phyloP scores from a whole-genome alignment of 352 stramenopile species.

The Chrysophaeum taylorii region DNA sequence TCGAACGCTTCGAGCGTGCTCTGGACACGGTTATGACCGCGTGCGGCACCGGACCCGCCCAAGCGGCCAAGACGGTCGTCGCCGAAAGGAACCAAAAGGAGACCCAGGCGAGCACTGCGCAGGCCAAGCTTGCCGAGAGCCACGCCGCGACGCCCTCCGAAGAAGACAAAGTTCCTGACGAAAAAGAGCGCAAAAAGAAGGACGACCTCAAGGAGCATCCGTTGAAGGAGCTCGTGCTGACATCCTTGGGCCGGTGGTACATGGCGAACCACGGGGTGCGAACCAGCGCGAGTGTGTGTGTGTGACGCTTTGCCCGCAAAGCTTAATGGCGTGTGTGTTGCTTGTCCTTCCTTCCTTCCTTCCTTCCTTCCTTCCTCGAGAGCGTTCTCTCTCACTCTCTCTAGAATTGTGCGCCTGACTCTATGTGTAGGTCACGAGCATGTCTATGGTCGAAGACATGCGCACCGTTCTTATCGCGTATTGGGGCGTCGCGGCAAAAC shows the following conservation, averaged over 20 bases:
- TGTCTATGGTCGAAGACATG: conserved; percentile 17
- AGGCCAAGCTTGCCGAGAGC: neutral
- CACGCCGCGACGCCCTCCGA: neutral
- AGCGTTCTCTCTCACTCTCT: too few species aligned
- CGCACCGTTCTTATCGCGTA: conserved; percentile 14
- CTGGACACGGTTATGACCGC: neutral
- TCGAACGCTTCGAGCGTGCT: conserved; percentile 9
- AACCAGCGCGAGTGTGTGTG: too few species aligned
- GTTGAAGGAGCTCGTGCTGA: neutral
- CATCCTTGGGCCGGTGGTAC: neutral
- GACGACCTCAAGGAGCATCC: neutral
- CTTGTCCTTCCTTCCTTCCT: too few species aligned
- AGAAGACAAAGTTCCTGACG: neutral
- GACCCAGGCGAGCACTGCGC: neutral
- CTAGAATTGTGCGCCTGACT: too few species aligned
- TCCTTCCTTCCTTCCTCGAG: too few species aligned
- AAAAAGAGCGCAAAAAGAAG: neutral
- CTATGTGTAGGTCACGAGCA: too few species aligned
- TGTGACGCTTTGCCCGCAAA: too few species aligned
- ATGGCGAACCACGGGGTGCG: conserved; percentile 15
- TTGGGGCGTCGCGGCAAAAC: conserved; percentile 13
- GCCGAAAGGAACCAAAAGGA: too few species aligned
- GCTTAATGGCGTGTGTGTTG: too few species aligned
- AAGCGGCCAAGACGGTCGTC: neutral
- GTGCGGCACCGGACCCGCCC: neutral